Conservation (phyloP, 306 rosid genomes). For the Fragaria nilgerrensis region DNA sequence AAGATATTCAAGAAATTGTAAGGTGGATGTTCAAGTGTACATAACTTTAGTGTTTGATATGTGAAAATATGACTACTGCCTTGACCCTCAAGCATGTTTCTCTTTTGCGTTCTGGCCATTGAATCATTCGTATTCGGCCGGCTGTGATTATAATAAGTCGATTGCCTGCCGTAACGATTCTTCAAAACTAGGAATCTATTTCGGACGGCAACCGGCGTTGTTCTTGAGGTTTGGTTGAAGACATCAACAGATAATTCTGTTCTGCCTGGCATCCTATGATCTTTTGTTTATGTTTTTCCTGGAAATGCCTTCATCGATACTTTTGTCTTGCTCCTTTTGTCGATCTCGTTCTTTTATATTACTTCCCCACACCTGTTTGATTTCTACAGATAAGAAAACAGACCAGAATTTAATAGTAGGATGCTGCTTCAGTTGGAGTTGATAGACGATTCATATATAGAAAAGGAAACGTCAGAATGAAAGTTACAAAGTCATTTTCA, state of each 20-base stretch:
- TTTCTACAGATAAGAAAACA: neutral
- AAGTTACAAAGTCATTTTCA: neutral
- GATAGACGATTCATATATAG: neutral
- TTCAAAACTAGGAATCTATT: neutral
- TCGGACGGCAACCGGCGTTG: conserved; percentile 11
- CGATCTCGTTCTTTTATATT: neutral
- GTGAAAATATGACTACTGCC: neutral
- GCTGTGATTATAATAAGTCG: neutral
- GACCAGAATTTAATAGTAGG: neutral
- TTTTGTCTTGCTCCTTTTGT: conserved; percentile 5
- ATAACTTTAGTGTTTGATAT: neutral
- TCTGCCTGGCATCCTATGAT: neutral
- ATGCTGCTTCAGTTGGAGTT: conserved; percentile 7
- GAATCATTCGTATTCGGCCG: neutral
- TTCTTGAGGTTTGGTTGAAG: neutral
- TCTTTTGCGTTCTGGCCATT: neutral
- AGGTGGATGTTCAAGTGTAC: neutral
- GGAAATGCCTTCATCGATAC: neutral
- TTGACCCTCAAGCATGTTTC: neutral
- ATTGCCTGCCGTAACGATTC: neutral
- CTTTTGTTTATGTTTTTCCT: neutral
- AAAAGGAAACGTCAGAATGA: neutral
- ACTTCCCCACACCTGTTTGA: neutral
- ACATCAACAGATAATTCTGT: neutral
- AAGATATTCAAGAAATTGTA: neutral